These are phyloP conservation scores for Talaromyces sp. DNA, from an alignment of 2,329 filamentous ascomycete species.

Conservation along the genomic window DNA sequence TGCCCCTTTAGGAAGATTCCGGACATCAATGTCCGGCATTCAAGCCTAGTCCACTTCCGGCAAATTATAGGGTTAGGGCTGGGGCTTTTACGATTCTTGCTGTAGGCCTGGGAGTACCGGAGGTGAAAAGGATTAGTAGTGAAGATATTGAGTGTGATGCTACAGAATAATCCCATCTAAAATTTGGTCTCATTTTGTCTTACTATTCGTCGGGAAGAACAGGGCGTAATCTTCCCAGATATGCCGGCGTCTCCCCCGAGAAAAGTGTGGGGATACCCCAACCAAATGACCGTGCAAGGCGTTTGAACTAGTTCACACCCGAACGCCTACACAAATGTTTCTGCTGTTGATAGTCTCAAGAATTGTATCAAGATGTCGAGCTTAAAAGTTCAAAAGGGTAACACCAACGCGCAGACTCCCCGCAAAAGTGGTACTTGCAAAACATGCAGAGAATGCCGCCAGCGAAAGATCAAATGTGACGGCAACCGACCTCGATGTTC, in stretches of 20 bases:
- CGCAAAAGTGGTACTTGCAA: slow-evolving; percentile 6
- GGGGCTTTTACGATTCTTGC: neutral
- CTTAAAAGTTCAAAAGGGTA: neutral
- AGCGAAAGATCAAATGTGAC: slow-evolving; percentile 39
- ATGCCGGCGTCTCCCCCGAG: neutral
- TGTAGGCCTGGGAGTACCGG: neutral
- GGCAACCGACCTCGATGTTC: slow-evolving; percentile 33
- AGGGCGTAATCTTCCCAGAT: neutral
- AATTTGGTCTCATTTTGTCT: too few species aligned
- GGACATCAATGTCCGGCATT: slow-evolving; percentile 9
- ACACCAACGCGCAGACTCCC: neutral
- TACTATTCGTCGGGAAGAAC: neutral
- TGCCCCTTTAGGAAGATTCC: neutral
- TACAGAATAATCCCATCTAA: too few species aligned
- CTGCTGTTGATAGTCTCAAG: neutral
- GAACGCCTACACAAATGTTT: neutral
- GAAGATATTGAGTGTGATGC: neutral
- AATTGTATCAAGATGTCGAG: neutral
- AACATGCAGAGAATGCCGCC: slow-evolving; percentile 36
- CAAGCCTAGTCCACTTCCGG: neutral
- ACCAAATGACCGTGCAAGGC: neutral
- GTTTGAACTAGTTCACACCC: neutral
- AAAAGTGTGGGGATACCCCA: neutral
- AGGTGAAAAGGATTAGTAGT: neutral
- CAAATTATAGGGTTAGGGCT: neutral